Percentiles rank a stretch among this genome's conserved stretches.
phyloP scores from a whole-genome alignment of 202 grass and related monocot genomes.

The Panicum virgatum region DNA sequence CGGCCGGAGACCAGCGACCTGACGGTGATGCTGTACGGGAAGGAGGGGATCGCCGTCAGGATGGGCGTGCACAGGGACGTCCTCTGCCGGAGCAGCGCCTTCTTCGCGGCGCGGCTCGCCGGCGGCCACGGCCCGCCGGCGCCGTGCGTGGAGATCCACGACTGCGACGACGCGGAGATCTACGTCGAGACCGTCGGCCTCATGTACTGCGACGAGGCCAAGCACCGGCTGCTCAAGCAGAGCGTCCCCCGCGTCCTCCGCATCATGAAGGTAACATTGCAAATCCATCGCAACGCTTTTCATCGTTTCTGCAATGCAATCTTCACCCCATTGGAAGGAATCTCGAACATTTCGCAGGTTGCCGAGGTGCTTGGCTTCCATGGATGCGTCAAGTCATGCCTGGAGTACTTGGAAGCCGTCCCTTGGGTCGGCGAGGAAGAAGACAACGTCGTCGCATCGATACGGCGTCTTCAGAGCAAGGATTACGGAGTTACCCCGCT shows the following conservation, averaged over 20 bases:
- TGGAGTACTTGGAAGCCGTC: slow-evolving; percentile 86
- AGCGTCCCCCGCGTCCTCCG: slow-evolving; percentile 78
- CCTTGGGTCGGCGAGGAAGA: slow-evolving; percentile 91
- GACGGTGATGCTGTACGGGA: slow-evolving; percentile 74
- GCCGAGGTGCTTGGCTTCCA: slow-evolving; percentile 71
- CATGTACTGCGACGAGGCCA: slow-evolving; percentile 87
- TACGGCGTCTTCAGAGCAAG: slow-evolving; percentile 56
- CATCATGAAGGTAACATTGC: slow-evolving; percentile 68
- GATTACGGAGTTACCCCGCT: slow-evolving; percentile 54
- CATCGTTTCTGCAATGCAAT: not conserved
- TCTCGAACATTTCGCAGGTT: slow-evolving; percentile 54
- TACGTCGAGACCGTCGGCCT: slow-evolving; percentile 84
- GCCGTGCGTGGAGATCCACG: slow-evolving; percentile 62
- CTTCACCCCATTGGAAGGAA: not conserved
- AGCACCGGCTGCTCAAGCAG: slow-evolving; percentile 79
- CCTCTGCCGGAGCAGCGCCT: slow-evolving; percentile 62
- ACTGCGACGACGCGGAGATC: slow-evolving; percentile 89
- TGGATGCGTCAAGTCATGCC: slow-evolving; percentile 70
- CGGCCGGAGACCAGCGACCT: slow-evolving; percentile 74
- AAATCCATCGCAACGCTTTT: not conserved
- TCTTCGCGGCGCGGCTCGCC: slow-evolving; percentile 62
- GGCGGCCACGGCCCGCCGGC: slow-evolving; percentile 22
- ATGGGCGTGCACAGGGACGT: slow-evolving; percentile 75
- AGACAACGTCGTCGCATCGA: slow-evolving; percentile 62
- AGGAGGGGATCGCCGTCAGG: slow-evolving; percentile 76